Conservation (phyloP, 2,329 filamentous ascomycete species). For the Tolypocladium pustulatum region DNA sequence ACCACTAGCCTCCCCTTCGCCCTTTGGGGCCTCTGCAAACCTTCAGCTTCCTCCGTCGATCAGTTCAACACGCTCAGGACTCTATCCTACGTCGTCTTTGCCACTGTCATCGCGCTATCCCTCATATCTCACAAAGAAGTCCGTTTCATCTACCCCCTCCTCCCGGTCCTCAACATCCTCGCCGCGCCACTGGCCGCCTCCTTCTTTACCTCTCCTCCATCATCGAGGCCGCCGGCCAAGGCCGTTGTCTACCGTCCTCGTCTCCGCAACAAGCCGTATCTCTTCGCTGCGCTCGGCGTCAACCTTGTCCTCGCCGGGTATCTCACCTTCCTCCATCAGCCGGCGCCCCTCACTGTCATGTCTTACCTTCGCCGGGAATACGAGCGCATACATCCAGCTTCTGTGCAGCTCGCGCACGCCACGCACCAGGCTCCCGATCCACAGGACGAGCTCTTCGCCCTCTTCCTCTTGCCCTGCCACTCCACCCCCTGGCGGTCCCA, state of each 20-base stretch:
- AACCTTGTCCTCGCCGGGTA: conserved; percentile 68
- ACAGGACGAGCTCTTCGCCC: conserved; percentile 47
- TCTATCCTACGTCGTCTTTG: conserved; percentile 46
- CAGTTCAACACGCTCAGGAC: conserved; percentile 23
- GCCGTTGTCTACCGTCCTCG: conserved; percentile 14
- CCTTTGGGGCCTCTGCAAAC: conserved; percentile 50
- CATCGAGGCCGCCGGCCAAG: conserved; percentile 15
- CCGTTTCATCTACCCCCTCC: conserved; percentile 87
- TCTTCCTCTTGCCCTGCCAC: conserved; percentile 93
- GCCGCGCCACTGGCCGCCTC: conserved; percentile 55
- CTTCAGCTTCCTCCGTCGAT: conserved; percentile 20
- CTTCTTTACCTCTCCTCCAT: conserved; percentile 46
- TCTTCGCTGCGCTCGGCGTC: conserved; percentile 46
- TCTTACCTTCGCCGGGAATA: conserved; percentile 67
- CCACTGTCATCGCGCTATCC: conserved; percentile 56
- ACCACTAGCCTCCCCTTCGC: conserved; percentile 76
- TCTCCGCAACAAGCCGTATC: conserved; percentile 42
- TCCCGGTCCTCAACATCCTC: conserved; percentile 77
- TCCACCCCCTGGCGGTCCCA: conserved; percentile 91
- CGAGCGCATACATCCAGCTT: conserved; percentile 40
- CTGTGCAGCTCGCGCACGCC: conserved; percentile 10
- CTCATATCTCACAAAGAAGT: conserved; percentile 91
- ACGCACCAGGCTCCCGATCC: conserved; percentile 9
- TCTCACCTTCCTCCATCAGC: conserved; percentile 66
- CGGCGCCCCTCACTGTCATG: conserved; percentile 66